Percentiles rank a stretch among this genome's conserved stretches.
Evolutionary conservation across 139 green algal species (phyloP).

Genomic region (Tetratostichococcus sp.): DNA sequence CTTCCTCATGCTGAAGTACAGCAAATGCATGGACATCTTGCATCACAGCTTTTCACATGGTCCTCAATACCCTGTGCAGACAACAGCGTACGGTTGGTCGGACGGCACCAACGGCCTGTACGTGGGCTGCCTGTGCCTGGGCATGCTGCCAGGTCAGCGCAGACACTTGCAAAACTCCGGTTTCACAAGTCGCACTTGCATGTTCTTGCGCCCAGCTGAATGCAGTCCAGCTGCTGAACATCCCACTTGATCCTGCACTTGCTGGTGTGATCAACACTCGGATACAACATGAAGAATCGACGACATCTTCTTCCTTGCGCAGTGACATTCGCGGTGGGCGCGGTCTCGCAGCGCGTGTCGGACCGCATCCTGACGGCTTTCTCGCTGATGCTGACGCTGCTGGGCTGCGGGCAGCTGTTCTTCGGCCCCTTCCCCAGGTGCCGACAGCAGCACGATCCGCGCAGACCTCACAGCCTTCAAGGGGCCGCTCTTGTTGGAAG

Average conservation of each 20-base stretch:
- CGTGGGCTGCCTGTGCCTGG: constrained; percentile 28
- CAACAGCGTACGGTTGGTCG: constrained; percentile 27
- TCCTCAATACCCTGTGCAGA: not conserved
- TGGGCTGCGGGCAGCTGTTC: not conserved
- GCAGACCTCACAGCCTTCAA: not conserved
- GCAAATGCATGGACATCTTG: too few relatives aligned
- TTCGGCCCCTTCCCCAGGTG: constrained; percentile 7
- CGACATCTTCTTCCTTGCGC: too few relatives aligned
- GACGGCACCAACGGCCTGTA: constrained; percentile 26
- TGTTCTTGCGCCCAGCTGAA: too few relatives aligned
- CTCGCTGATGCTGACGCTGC: not conserved
- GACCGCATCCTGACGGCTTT: constrained; percentile 16
- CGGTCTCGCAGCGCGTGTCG: constrained; percentile 4
- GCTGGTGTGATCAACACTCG: too few relatives aligned
- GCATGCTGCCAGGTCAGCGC: constrained; percentile 20
- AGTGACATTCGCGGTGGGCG: constrained; percentile 29
- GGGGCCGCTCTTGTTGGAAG: not conserved
- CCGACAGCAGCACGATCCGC: not conserved
- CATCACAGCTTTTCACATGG: too few relatives aligned
- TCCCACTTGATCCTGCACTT: too few relatives aligned
- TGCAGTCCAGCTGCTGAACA: too few relatives aligned
- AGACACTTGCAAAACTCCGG: too few relatives aligned
- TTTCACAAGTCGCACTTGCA: too few relatives aligned
- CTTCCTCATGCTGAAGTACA: too few relatives aligned
- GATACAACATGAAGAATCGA: too few relatives aligned